Evolutionary conservation across 2,329 filamentous ascomycete genomes (phyloP).

Genomic region (Botrytis sinoallii): DNA sequence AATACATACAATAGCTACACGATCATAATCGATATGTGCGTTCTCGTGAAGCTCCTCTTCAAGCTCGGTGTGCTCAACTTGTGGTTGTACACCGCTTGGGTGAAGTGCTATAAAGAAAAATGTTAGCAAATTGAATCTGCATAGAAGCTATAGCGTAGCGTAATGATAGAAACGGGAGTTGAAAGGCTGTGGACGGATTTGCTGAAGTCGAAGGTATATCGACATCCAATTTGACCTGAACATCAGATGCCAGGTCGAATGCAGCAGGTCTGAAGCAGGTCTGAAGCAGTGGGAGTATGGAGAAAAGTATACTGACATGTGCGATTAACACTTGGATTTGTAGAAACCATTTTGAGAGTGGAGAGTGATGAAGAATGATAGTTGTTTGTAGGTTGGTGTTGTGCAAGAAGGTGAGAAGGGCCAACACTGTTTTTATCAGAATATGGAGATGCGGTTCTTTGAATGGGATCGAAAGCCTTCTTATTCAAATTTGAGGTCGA

Average conservation of each 20-base stretch:
- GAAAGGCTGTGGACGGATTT: neutral
- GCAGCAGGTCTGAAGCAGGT: neutral
- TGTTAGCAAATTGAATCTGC: slow-evolving; percentile 6
- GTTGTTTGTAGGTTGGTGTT: slow-evolving; percentile 28
- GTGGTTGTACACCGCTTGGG: slow-evolving; percentile 40
- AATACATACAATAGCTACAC: slow-evolving; percentile 84
- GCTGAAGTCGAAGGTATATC: neutral
- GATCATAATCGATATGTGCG: slow-evolving; percentile 98
- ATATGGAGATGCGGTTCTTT: slow-evolving; percentile 34
- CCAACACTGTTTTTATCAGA: slow-evolving; percentile 32
- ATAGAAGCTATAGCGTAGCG: slow-evolving; percentile 45
- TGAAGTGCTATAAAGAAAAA: slow-evolving; percentile 23
- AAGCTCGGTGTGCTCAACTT: slow-evolving; percentile 85
- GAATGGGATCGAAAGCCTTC: slow-evolving; percentile 29
- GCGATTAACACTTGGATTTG: slow-evolving; percentile 48
- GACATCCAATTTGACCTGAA: neutral
- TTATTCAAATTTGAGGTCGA: slow-evolving; percentile 16
- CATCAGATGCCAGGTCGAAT: neutral
- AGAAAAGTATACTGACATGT: slow-evolving; percentile 45
- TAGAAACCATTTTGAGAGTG: slow-evolving; percentile 29
- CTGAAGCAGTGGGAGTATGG: neutral
- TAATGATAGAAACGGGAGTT: slow-evolving; percentile 37
- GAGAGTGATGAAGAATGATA: slow-evolving; percentile 33
- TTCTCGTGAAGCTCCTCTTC: slow-evolving; percentile 97
- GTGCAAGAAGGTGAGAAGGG: slow-evolving; percentile 30